Base-by-base conservation (phyloP, 1,284 basidiomycete species). In the Filobasidium uniguttulatum region DNA sequence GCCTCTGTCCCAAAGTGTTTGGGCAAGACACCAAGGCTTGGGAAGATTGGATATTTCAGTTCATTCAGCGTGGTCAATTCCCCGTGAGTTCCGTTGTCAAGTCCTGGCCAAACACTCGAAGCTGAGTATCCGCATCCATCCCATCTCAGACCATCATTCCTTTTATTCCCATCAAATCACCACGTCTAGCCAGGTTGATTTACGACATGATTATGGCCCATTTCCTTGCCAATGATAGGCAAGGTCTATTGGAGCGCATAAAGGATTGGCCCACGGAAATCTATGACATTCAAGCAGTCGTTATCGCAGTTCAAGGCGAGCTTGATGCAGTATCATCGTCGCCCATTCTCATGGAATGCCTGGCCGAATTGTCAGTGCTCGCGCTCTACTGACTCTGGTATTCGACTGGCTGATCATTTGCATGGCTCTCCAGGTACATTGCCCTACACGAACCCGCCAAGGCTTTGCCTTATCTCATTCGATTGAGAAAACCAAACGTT, bases 121-220 rank as follows among this genome's bases (percentile, higher is more conserved):
- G n/a, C 22, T 14, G 33, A 37, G 30, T 30, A 3, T 10, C 25
- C 25, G 2, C 23, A 3, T 10, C 12, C 3, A 7, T 23, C 3
- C 6, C 14, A 14, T 25, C 48, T 14, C 60, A 90, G 82, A 74
- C 78, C 3, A 85, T 97, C 53, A 89, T 96, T 41, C 91, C 91
- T 0, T 82, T 78, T 60, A 79, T 97, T 0, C 94, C 94, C 0
- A 89, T 82, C 0, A 75, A 82, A 25, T 72, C 79, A 4, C 93
- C 91, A 0, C 80, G 79, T 45, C 75, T 98, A 12, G 79, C 82
- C 41, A 80, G 81, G 57, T 66, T 89, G 25, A 85, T 94, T 3
- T 99, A 98, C 67, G 91, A 94, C 66, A 88, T 97, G 84, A 81
- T 97, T 40, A 75, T 98, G 1, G 87, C 81, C 0, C 79, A 96